A percentile compares a stretch with the other conserved stretches of the same genome.
These are phyloP conservation scores for Candida ortonii DNA, from an alignment of 805 yeast genomes.

Conservation along the genomic window DNA sequence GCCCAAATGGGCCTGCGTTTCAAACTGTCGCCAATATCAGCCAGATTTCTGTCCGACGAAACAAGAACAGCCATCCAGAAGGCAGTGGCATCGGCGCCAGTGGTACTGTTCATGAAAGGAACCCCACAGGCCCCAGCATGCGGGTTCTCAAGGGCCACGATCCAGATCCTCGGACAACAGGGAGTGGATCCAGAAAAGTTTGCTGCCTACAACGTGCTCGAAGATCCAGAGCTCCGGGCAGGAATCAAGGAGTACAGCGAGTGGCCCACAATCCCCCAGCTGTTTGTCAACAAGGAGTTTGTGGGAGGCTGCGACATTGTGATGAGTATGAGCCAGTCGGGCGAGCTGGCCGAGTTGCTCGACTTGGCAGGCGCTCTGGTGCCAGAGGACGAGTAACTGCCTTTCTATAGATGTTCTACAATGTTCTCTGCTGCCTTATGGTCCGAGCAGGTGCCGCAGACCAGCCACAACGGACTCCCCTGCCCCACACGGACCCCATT, in stretches of 20 bases:
- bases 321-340: slow-evolving; percentile 83
- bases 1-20: not conserved
- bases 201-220: slow-evolving; percentile 95
- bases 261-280: slow-evolving; percentile 99
- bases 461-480: no score
- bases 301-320: slow-evolving; percentile 97
- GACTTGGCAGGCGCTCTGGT: slow-evolving; percentile 77
- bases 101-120: slow-evolving; percentile 97
- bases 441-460: slow-evolving; percentile 5
- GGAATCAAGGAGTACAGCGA: slow-evolving; percentile 94
- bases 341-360: slow-evolving; percentile 84
- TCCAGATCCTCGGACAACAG: slow-evolving; percentile 88
- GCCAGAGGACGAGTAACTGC: slow-evolving; percentile 63
- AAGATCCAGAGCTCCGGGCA: slow-evolving; percentile 88
- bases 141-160: slow-evolving; percentile 95
- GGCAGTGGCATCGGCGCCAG: slow-evolving; percentile 88
- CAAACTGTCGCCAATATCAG: slow-evolving; percentile 4
- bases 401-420: slow-evolving; percentile 6
- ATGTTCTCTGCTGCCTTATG: slow-evolving; percentile 27
- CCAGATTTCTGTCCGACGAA: slow-evolving; percentile 62
- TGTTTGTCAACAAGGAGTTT: slow-evolving; percentile 86
- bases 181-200: slow-evolving; percentile 96
- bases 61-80: slow-evolving; percentile 79
- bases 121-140: slow-evolving; percentile 98
- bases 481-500: slow-evolving; percentile 20